phyloP scores from a whole-genome alignment of 1,284 basidiomycete species.

The Mycena citricolor region DNA sequence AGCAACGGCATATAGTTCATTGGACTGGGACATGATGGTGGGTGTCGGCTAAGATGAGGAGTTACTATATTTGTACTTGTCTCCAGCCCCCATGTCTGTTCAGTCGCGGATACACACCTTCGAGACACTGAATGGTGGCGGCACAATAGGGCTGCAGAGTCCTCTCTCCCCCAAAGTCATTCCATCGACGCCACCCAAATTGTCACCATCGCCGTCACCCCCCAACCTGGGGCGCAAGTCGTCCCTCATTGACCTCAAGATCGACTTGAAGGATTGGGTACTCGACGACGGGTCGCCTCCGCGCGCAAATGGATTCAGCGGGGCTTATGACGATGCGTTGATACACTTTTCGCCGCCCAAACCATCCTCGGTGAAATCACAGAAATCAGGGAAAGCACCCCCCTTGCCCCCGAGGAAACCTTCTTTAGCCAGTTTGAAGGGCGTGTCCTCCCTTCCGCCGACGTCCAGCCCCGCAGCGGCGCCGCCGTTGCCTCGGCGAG shows the following conservation, averaged over 20 bases:
- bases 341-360: slow-evolving; percentile 69
- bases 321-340: slow-evolving; percentile 39
- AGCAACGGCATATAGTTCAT: slow-evolving; percentile 63
- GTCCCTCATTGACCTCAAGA: slow-evolving; percentile 68
- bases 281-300: slow-evolving; percentile 52
- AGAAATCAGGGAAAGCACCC: no score
- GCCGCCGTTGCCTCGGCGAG: slow-evolving; percentile 35
- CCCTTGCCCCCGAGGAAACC: slow-evolving; percentile 56
- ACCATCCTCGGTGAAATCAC: slow-evolving; percentile 45
- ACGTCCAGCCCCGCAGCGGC: slow-evolving; percentile 24
- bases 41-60: slow-evolving; percentile 6
- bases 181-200: slow-evolving; percentile 33
- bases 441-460: slow-evolving; percentile 35
- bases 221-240: slow-evolving; percentile 54
- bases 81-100: slow-evolving; percentile 46
- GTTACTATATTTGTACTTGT: slow-evolving; percentile 6
- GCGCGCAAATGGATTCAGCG: slow-evolving; percentile 20
- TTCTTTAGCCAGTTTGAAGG: slow-evolving; percentile 50
- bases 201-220: slow-evolving; percentile 52
- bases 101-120: slow-evolving; percentile 63
- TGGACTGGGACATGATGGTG: slow-evolving; percentile 37
- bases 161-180: slow-evolving; percentile 16
- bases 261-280: slow-evolving; percentile 75
- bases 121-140: slow-evolving; percentile 35
- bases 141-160: slow-evolving; percentile 27